Conservation (phyloP, 106 monocot species). For the Platanthera guangdongensis region DNA sequence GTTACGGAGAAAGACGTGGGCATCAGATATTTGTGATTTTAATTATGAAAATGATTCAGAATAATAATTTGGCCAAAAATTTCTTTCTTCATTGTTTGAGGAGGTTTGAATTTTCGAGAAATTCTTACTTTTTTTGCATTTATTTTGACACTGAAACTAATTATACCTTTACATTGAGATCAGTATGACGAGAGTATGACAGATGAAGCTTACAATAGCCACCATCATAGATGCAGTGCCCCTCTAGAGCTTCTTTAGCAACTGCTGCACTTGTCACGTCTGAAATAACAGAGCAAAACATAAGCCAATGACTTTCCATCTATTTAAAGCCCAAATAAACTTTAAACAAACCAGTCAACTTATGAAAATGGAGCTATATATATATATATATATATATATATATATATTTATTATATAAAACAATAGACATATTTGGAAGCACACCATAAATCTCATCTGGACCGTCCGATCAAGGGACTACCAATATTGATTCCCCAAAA, state of each 20-base stretch:
- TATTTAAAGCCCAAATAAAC: neutral
- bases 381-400: no score
- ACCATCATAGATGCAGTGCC: slow-evolving; percentile 89
- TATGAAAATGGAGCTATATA: no score
- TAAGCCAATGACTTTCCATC: neutral
- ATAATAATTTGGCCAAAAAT: neutral
- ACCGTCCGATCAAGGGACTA: no score
- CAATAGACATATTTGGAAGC: no score
- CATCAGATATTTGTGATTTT: neutral
- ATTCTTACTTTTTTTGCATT: neutral
- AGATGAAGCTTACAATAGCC: slow-evolving; percentile 96
- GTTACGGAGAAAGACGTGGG: no score
- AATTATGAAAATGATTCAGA: neutral
- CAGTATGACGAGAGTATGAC: slow-evolving; percentile 96
- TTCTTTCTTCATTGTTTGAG: neutral
- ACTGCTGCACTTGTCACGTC: slow-evolving; percentile 62
- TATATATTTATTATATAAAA: no score
- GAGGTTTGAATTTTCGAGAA: neutral
- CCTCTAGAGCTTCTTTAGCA: slow-evolving; percentile 75
- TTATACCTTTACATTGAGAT: slow-evolving; percentile 91
- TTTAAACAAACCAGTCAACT: no score
- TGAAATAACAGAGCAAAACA: slow-evolving; percentile 12
- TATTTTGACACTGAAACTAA: slow-evolving; percentile 14
- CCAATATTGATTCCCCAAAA: no score
- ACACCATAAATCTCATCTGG: no score